Conservation (phyloP, 352 stramenopile genomes). For the Pythium aristosporum region DNA sequence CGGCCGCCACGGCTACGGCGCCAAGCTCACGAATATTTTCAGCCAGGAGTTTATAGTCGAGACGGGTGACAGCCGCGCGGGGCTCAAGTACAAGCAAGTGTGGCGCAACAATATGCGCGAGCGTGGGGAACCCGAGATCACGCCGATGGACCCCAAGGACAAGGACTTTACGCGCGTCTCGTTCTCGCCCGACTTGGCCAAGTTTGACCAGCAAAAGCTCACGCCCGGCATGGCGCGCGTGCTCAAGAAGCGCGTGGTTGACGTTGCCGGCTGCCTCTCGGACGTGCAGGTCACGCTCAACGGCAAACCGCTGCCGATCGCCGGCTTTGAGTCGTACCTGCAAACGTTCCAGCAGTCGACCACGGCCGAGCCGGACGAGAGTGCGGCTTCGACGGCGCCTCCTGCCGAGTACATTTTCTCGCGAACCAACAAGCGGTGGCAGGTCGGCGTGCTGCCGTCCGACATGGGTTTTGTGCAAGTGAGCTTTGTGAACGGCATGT, state of each 20-base stretch:
- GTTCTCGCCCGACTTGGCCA: conserved; percentile 95
- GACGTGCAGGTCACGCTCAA: conserved; percentile 94
- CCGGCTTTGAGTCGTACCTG: conserved; percentile 97
- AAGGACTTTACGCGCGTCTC: conserved; percentile 97
- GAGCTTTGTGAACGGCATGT: conserved; percentile 99
- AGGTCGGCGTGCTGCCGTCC: conserved; percentile 91
- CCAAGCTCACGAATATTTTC: conserved; percentile 99
- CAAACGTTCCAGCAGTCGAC: conserved; percentile 81
- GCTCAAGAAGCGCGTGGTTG: conserved; percentile 96
- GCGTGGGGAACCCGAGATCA: conserved; percentile 83
- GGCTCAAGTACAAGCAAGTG: conserved; percentile 86
- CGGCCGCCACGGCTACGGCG: conserved; percentile 94
- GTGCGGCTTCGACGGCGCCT: conserved; percentile 1
- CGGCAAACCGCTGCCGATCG: conserved; percentile 80
- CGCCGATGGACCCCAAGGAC: conserved; percentile 68
- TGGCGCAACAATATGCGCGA: conserved; percentile 98
- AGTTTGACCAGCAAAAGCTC: conserved; percentile 96
- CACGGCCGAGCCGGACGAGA: conserved; percentile 20
- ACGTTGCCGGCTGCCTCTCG: conserved; percentile 97
- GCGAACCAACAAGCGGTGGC: conserved; percentile 94
- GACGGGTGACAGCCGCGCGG: conserved; percentile 91
- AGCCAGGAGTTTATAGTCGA: conserved; percentile 98
- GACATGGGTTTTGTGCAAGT: conserved; percentile 96
- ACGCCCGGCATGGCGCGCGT: conserved; percentile 93
- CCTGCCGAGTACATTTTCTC: conserved; percentile 88